These are phyloP conservation scores for Globisporangium paddicum DNA, from an alignment of 352 stramenopile species.

Conservation along the genomic window DNA sequence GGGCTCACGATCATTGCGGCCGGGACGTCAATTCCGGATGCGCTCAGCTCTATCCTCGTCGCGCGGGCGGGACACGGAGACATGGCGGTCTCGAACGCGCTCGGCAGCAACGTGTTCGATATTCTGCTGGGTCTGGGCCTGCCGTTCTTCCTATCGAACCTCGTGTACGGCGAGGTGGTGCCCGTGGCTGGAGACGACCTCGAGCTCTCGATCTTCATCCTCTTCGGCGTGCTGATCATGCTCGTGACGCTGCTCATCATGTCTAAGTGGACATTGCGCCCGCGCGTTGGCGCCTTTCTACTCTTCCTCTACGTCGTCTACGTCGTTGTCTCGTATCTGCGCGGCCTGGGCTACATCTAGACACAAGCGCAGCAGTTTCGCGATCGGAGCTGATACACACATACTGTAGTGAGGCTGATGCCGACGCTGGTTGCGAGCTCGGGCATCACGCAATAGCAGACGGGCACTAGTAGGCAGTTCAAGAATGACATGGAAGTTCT, in stretches of 20 bases:
- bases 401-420: no score
- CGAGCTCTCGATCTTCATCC: conserved; percentile 55
- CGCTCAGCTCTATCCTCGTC: conserved; percentile 74
- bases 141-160: conserved; percentile 77
- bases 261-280: conserved; percentile 50
- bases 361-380: no score
- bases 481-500: no score
- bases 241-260: conserved; percentile 46
- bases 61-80: conserved; percentile 74
- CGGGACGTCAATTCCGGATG: conserved; percentile 70
- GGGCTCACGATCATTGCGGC: conserved; percentile 78
- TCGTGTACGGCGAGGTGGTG: conserved; percentile 57
- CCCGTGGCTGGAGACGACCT: conserved; percentile 44
- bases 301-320: conserved; percentile 45
- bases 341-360: conserved; percentile 47
- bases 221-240: conserved; percentile 56
- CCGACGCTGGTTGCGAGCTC: no score
- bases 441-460: no score
- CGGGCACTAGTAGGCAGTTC: background rate
- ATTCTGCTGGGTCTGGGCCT: conserved; percentile 72
- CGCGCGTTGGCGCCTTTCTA: conserved; percentile 32
- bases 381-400: no score
- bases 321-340: conserved; percentile 55
- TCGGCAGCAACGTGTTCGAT: conserved; percentile 86
- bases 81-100: conserved; percentile 80